Conservation (phyloP, 768 basidiomycete species). For the Boletus fagicola region DNA sequence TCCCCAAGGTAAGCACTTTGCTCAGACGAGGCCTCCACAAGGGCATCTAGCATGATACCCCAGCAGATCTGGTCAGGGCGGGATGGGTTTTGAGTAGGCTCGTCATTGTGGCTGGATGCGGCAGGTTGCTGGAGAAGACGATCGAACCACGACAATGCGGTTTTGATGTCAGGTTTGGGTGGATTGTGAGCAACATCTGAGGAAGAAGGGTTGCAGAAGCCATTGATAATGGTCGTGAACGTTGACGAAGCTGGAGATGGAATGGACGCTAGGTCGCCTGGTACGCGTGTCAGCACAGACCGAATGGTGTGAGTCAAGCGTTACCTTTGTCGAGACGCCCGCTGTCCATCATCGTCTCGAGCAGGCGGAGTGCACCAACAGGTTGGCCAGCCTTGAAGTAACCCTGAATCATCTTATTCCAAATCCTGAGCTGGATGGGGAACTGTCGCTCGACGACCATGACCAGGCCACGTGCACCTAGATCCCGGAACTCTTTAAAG, state of each 20-base stretch:
- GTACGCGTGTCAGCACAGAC: neutral
- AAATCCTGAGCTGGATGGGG: constrained; percentile 48
- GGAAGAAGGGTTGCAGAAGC: constrained; percentile 54
- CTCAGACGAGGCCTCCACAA: constrained; percentile 38
- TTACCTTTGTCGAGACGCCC: constrained; percentile 21
- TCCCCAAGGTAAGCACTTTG: constrained; percentile 46
- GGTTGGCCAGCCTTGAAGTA: constrained; percentile 66
- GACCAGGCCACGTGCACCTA: constrained; percentile 37
- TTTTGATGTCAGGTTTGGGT: constrained; percentile 47
- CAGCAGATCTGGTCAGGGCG: constrained; percentile 58
- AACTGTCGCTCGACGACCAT: constrained; percentile 18
- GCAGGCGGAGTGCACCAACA: constrained; percentile 58
- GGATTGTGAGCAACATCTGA: neutral
- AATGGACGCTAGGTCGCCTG: constrained; percentile 35
- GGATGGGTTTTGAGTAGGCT: constrained; percentile 42
- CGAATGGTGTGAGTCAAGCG: neutral
- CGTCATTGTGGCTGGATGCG: constrained; percentile 37
- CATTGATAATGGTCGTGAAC: constrained; percentile 59
- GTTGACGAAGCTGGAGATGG: constrained; percentile 63
- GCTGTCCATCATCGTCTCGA: constrained; percentile 69
- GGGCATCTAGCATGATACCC: constrained; percentile 55
- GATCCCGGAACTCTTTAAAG: constrained; percentile 57
- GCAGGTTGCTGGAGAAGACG: constrained; percentile 50
- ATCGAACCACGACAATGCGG: constrained; percentile 71
- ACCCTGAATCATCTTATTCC: constrained; percentile 74